phyloP scores from a whole-genome alignment of 2,329 filamentous ascomycete species.

The Phyllachora maydis region DNA sequence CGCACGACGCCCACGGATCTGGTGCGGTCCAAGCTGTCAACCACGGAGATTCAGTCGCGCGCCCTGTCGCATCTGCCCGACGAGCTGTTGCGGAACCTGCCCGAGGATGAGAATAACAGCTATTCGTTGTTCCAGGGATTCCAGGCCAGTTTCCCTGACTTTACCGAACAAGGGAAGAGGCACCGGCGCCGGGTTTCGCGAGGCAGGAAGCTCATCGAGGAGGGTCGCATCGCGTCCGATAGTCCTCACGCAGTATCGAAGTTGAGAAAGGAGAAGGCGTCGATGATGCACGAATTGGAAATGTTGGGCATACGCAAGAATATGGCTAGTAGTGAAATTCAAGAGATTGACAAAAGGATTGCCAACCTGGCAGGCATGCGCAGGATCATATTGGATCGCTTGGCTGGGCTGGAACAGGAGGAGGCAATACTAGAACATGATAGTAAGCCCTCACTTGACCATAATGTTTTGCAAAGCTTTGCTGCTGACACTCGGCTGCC shows the following conservation, averaged over 20 bases:
- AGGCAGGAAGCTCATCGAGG: conserved; percentile 55
- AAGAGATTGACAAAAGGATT: conserved; percentile 93
- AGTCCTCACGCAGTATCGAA: conserved; percentile 48
- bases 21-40: conserved; percentile 77
- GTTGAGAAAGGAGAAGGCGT: conserved; percentile 60
- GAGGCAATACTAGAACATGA: conserved; percentile 82
- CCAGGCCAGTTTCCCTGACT: conserved; percentile 63
- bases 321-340: conserved; percentile 92
- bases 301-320: conserved; percentile 87
- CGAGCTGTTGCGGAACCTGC: conserved; percentile 75
- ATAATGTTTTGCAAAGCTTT: no score
- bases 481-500: not conserved
- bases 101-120: conserved; percentile 60
- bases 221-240: conserved; percentile 27
- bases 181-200: conserved; percentile 51
- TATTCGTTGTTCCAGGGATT: conserved; percentile 97
- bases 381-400: conserved; percentile 69
- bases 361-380: conserved; percentile 85
- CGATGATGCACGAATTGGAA: conserved; percentile 68
- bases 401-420: conserved; percentile 76
- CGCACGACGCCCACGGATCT: conserved; percentile 85
- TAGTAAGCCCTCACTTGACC: conserved; percentile 40
- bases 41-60: conserved; percentile 81
- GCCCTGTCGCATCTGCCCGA: conserved; percentile 77
- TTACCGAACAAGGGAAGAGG: conserved; percentile 49